Percentiles rank a stretch among this genome's conserved stretches.
phyloP scores from a whole-genome alignment of 805 yeast species.

The Metschnikowia similis region DNA sequence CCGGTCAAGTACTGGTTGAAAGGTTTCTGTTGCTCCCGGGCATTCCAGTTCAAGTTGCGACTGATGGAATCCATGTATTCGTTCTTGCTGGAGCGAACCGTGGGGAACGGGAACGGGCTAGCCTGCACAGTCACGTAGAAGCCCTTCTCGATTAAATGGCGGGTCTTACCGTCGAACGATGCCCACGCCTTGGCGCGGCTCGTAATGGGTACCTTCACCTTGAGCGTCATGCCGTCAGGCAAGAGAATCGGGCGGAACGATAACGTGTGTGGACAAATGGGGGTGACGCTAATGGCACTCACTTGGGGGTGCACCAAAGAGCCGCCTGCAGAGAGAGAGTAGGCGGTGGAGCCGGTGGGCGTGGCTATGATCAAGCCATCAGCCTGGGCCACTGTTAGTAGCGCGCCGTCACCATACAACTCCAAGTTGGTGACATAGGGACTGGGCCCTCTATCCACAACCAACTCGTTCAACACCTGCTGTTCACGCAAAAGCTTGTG shows the following conservation, averaged over 20 bases:
- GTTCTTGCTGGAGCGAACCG: constrained; percentile 68
- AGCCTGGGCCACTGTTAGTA: constrained; percentile 87
- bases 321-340: constrained; percentile 93
- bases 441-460: constrained; percentile 90
- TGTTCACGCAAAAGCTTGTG: constrained; percentile 59
- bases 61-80: constrained; percentile 83
- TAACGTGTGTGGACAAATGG: constrained; percentile 93
- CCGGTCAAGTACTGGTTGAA: constrained; percentile 59
- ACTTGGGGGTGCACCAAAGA: constrained; percentile 92
- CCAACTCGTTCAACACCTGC: constrained; percentile 85
- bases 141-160: constrained; percentile 78
- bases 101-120: constrained; percentile 90
- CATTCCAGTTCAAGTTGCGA: constrained; percentile 90
- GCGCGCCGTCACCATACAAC: constrained; percentile 79
- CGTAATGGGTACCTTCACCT: constrained; percentile 70
- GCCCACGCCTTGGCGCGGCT: constrained; percentile 95
- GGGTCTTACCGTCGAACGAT: constrained; percentile 87
- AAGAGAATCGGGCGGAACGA: constrained; percentile 88
- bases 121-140: constrained; percentile 84
- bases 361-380: constrained; percentile 92
- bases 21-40: constrained; percentile 81
- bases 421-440: constrained; percentile 90
- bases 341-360: constrained; percentile 96
- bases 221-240: constrained; percentile 88
- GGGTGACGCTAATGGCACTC: constrained; percentile 87